These are phyloP conservation scores for Dendrocalamus sinicus DNA, from an alignment of 176 grass and related monocot species.

Conservation along the genomic window DNA sequence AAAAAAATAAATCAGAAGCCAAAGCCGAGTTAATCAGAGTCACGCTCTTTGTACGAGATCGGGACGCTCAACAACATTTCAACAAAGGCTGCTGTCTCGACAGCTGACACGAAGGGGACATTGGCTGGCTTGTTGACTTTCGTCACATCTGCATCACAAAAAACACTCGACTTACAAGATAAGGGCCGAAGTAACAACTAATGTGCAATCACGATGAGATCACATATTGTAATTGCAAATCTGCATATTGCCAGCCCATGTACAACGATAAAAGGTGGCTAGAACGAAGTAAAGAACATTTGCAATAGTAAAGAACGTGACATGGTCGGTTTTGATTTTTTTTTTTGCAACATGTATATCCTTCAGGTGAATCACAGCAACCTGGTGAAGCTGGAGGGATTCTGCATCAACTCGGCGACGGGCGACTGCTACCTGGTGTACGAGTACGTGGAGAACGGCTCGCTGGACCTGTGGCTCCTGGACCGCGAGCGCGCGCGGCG, in stretches of 20 bases:
- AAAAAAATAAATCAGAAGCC: too few species aligned
- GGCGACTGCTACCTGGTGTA: slow-evolving; percentile 93
- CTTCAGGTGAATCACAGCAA: slow-evolving; percentile 95
- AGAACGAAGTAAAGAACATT: background rate
- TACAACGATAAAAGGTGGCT: background rate
- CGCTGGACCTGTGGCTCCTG: slow-evolving; percentile 73
- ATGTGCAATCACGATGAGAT: background rate
- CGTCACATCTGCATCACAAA: background rate
- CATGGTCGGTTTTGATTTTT: background rate
- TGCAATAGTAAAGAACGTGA: background rate
- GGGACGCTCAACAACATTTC: background rate
- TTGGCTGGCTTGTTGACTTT: slow-evolving; percentile 18
- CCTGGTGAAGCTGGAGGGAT: slow-evolving; percentile 96
- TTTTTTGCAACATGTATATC: background rate
- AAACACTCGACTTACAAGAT: background rate
- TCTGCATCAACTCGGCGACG: slow-evolving; percentile 73
- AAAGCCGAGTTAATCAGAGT: too few species aligned
- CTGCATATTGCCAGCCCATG: background rate
- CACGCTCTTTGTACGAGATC: background rate
- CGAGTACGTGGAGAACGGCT: slow-evolving; percentile 94
- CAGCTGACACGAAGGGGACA: background rate
- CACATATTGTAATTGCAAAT: background rate
- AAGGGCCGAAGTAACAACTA: background rate
- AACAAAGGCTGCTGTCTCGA: background rate
- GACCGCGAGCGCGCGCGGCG: slow-evolving; percentile 38